These are phyloP conservation scores for Leishmania mexicana DNA, from an alignment of 208 protist genomes.

Conservation along the genomic window DNA sequence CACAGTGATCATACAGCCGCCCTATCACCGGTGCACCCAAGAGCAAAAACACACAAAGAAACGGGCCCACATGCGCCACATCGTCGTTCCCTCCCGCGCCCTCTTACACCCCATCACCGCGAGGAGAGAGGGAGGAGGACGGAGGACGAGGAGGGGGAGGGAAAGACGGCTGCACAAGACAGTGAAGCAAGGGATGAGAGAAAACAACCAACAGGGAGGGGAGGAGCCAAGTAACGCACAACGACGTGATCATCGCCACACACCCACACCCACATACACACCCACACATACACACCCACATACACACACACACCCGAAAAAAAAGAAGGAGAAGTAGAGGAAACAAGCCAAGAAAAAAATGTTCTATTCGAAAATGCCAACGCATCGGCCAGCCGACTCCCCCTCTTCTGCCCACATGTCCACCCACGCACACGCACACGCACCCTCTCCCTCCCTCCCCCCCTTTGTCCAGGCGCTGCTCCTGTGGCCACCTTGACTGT, in stretches of 20 bases:
- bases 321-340: neutral
- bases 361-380: too few species aligned
- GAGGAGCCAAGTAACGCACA: neutral
- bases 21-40: neutral
- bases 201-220: neutral
- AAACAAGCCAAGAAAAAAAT: neutral
- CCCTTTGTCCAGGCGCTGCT: neutral
- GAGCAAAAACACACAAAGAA: neutral
- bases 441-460: neutral
- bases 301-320: neutral
- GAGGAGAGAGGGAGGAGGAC: neutral
- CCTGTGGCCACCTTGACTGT: neutral
- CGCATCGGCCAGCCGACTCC: neutral
- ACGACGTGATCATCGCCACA: neutral
- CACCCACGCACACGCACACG: neutral
- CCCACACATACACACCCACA: neutral
- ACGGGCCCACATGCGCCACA: neutral
- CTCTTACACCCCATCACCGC: neutral
- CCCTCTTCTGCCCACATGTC: neutral
- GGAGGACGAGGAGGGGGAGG: neutral
- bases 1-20: neutral
- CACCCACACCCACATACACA: neutral
- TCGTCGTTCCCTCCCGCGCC: neutral
- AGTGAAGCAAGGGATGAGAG: slow-evolving; percentile 6
- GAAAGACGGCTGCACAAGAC: neutral